Base-by-base conservation (phyloP, 768 basidiomycete species). In the Rhizopogon salebrosus region DNA sequence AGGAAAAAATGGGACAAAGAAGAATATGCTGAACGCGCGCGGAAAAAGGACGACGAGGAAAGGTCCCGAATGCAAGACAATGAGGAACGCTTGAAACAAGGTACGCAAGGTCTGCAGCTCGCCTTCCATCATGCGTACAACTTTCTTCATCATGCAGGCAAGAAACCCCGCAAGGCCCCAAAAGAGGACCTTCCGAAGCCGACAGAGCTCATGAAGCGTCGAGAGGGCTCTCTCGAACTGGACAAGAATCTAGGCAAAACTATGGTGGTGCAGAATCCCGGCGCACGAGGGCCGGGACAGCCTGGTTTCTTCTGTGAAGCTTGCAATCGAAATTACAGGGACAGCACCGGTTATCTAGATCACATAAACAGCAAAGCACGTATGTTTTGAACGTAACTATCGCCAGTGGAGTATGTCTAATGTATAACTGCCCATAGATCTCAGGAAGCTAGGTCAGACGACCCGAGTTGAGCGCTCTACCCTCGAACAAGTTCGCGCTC, bases 171-270 rank as follows among this genome's bases (percentile, higher is more conserved):
- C 10, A 85, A 80, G 60, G 80, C 80, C 13, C 72, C 63, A 24
- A 67, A 74, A 52, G 84, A 87, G 36, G 90, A 95, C 60, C 70
- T 95, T 2, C 95, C 97, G 0, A 95, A 93, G 64, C 90, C 97
- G 2, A 98, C 94, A 3, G 86, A 97, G 62, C 80, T 92, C 52
- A 89, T 98, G 85, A 84, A 97, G 65, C 86, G 84, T 60, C 87
- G 97, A 41, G 93, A 93, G 35, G 75, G 70, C 1, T 80, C 89
- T 22, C 75, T 99, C 7, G 93, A 92, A 49, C 83, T 99, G 23
- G 92, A 97, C 62, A 97, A 95, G 75, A 97, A 98, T 70, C 78
- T 98, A 31, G 81, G 81, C 62, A 98, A 98, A 79, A 95, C 90
- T 0, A 89, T 95, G 80, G 87, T 99, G 54, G 94, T 99, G 10